phyloP scores from a whole-genome alignment of 306 rosid genomes.

The barrel medic (Medicago truncatula) region MtrunA17r5.0-ANR NC_053045.1:34910501-34911000 shows the following conservation, averaged over 20 bases:
- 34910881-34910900: constrained; percentile 53
- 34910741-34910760: constrained; percentile 92
- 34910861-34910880: constrained; percentile 70
- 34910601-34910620: neutral
- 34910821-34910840: constrained; percentile 99
- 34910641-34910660: constrained; percentile 23
- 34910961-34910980: neutral
- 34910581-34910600: constrained; percentile 30
- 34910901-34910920: constrained; percentile 3
- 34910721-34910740: constrained; percentile 58
- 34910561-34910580: constrained; percentile 10
- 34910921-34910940: constrained; percentile 29
- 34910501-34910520: neutral
- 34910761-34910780: constrained; percentile 95
- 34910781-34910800: constrained; percentile 86
- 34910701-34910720: constrained; percentile 44
- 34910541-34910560: constrained; percentile 11
- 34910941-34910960: constrained; percentile 44
- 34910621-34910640: constrained; percentile 11
- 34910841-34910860: constrained; percentile 96
- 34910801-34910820: constrained; percentile 97
- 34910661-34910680: neutral
- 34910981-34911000: constrained; percentile 32
- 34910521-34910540: neutral
- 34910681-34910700: neutral